These are phyloP conservation scores for Podila epigama DNA, from an alignment of 192 early-diverging fungal species.

Conservation along the genomic window DNA sequence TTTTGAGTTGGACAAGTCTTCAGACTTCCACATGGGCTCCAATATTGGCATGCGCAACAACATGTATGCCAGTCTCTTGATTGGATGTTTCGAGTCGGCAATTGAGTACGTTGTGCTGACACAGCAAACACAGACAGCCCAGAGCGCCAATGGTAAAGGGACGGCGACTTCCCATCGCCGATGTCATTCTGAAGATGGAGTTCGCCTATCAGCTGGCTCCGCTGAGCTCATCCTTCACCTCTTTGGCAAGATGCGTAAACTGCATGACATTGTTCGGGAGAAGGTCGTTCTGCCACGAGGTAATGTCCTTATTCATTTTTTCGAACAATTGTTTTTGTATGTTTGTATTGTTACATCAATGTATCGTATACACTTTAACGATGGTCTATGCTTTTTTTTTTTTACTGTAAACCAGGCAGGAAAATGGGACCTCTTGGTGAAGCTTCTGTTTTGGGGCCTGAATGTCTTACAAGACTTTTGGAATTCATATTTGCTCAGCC, in stretches of 20 bases:
- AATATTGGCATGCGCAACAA: slow-evolving; percentile 63
- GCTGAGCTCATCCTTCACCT: slow-evolving; percentile 51
- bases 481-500: slow-evolving; percentile 46
- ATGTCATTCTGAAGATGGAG: neutral
- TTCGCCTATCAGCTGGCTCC: slow-evolving; percentile 13
- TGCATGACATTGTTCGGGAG: slow-evolving; percentile 54
- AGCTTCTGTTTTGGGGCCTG: slow-evolving; percentile 41
- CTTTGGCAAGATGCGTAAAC: slow-evolving; percentile 53
- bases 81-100: slow-evolving; percentile 66
- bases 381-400: neutral
- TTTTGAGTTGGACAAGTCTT: slow-evolving; percentile 67
- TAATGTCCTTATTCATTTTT: slow-evolving; percentile 2
- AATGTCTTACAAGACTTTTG: slow-evolving; percentile 42
- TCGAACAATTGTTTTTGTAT: neutral
- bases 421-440: slow-evolving; percentile 26
- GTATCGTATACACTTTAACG: neutral
- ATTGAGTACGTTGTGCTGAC: slow-evolving; percentile 46
- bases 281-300: slow-evolving; percentile 53
- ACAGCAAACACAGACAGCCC: neutral
- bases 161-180: neutral
- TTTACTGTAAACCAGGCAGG: slow-evolving; percentile 21
- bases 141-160: slow-evolving; percentile 13
- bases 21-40: slow-evolving; percentile 65
- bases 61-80: slow-evolving; percentile 55
- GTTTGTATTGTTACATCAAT: neutral